Evolutionary conservation across 257 asterid genomes (phyloP).

Genomic region (Catharanthus roseus): DNA sequence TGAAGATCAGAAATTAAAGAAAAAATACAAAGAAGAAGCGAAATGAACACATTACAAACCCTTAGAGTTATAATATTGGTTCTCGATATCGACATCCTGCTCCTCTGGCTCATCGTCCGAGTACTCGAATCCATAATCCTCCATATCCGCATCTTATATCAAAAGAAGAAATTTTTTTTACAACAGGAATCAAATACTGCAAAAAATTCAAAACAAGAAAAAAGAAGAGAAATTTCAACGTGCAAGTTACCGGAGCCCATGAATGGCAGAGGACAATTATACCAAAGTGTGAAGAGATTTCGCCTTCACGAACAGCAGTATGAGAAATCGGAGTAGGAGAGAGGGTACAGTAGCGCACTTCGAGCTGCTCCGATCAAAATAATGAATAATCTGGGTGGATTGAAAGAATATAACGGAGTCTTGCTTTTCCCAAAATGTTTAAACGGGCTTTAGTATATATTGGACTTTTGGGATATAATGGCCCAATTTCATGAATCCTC

Average conservation of each 20-base stretch:
- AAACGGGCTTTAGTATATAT: neutral
- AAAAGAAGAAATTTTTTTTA: constrained; percentile 8
- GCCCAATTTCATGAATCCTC: no score
- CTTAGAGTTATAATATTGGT: constrained; percentile 96
- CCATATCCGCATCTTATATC: constrained; percentile 88
- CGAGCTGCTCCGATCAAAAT: neutral
- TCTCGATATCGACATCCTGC: constrained; percentile 94
- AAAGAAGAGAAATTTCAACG: neutral
- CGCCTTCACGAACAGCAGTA: neutral
- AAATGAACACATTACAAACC: constrained; percentile 28
- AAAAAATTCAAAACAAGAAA: no score
- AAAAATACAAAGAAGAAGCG: constrained; percentile 3
- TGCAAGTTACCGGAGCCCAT: constrained; percentile 66
- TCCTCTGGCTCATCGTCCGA: constrained; percentile 97
- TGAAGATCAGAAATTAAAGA: neutral
- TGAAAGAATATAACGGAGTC: neutral
- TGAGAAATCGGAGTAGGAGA: neutral
- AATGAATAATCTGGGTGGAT: neutral
- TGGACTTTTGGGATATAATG: neutral
- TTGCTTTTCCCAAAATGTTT: neutral
- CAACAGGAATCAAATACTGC: constrained; percentile 5
- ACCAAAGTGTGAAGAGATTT: neutral
- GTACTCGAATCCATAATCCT: constrained; percentile 97
- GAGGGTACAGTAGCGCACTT: no score
- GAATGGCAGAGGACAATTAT: neutral